Conservation (phyloP, 2,329 filamentous ascomycete genomes). For the Metarhizium robertsii region DNA sequence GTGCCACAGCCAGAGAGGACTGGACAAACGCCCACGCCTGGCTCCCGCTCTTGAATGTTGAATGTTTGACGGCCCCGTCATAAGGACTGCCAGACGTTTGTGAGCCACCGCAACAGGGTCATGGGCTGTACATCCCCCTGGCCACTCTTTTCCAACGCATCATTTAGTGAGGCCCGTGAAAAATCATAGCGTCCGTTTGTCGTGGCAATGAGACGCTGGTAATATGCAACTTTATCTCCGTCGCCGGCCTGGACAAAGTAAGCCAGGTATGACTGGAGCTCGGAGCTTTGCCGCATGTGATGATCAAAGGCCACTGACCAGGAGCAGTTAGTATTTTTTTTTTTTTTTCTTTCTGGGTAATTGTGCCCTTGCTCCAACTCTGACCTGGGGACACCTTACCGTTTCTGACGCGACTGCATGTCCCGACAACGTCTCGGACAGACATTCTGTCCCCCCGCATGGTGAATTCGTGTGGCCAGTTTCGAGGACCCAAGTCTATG, state of each 20-base stretch:
- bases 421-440: slow-evolving; percentile 47
- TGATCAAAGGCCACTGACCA: slow-evolving; percentile 29
- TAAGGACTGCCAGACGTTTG: slow-evolving; percentile 11
- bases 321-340: slow-evolving; percentile 10
- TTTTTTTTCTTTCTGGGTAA: no score
- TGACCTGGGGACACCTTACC: slow-evolving; percentile 18
- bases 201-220: slow-evolving; percentile 57
- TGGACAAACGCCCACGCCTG: not conserved
- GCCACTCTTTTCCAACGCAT: slow-evolving; percentile 26
- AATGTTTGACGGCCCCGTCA: not conserved
- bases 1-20: not conserved
- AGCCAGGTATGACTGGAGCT: slow-evolving; percentile 30
- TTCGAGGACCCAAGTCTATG: slow-evolving; percentile 47
- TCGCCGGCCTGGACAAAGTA: slow-evolving; percentile 38
- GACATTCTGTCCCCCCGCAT: slow-evolving; percentile 59
- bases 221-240: slow-evolving; percentile 38
- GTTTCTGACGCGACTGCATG: slow-evolving; percentile 39
- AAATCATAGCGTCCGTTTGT: slow-evolving; percentile 61
- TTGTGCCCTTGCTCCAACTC: not conserved
- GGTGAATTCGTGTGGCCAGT: slow-evolving; percentile 60
- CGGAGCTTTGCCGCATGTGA: slow-evolving; percentile 26
- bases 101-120: slow-evolving; percentile 46
- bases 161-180: slow-evolving; percentile 49
- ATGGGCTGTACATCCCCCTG: slow-evolving; percentile 36
- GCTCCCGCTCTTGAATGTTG: not conserved